Evolutionary conservation across 441 rosid species (phyloP).

Genomic region (Arabidopsis hybrid): DNA sequence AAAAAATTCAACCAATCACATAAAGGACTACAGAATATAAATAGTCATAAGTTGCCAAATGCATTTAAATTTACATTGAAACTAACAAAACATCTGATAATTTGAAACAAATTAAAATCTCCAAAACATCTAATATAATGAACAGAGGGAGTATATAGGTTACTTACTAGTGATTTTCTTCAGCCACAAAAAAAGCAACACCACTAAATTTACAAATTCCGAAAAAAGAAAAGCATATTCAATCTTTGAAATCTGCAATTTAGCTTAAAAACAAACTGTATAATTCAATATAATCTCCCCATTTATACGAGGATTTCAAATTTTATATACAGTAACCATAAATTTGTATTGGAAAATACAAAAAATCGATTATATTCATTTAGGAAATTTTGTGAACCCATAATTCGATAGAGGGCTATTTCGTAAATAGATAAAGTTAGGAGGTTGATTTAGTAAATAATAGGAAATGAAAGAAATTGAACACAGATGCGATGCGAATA

Average conservation of each 20-base stretch:
- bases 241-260: not conserved
- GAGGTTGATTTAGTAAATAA: not conserved
- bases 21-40: no score
- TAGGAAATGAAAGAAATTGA: not conserved
- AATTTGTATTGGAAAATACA: not conserved
- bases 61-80: no score
- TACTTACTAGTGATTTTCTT: not conserved
- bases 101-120: no score
- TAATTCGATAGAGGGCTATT: not conserved
- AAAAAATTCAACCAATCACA: no score
- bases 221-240: not conserved
- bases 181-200: not conserved
- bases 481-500: conserved; percentile 6
- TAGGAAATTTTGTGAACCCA: not conserved
- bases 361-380: not conserved
- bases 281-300: not conserved
- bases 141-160: no score
- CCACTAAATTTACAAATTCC: not conserved
- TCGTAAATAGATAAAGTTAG: not conserved
- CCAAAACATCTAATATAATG: no score
- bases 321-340: not conserved
- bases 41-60: no score
- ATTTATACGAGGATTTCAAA: not conserved
- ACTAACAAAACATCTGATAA: no score
- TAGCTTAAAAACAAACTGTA: not conserved